Percentiles rank a stretch among this genome's conserved stretches.
phyloP scores from a whole-genome alignment of 2,329 filamentous ascomycete genomes.

The Pseudocercospora pini-densiflorae region DNA sequence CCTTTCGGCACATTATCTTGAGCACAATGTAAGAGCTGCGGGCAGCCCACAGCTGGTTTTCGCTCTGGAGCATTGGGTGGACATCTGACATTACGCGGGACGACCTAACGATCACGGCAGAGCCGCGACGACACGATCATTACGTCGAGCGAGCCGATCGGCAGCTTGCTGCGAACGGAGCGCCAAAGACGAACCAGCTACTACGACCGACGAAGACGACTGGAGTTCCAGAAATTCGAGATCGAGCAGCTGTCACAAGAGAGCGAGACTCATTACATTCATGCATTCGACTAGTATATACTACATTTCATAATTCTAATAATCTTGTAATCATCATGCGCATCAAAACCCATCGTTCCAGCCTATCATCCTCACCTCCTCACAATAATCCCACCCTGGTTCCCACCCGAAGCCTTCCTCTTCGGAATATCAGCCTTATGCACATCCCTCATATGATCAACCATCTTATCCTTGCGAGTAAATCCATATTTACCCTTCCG shows the following conservation, averaged over 20 bases:
- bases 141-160: neutral
- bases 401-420: constrained; percentile 9
- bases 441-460: constrained; percentile 61
- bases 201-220: neutral
- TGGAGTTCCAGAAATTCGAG: neutral
- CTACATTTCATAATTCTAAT: neutral
- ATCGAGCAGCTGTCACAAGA: neutral
- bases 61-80: neutral
- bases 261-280: neutral
- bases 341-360: too few relatives aligned
- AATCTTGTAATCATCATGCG: neutral
- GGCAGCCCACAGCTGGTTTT: neutral
- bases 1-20: neutral
- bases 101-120: neutral
- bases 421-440: constrained; percentile 56
- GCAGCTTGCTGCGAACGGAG: neutral
- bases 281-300: neutral
- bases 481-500: constrained; percentile 56
- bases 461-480: constrained; percentile 60
- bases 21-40: neutral
- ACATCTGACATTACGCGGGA: neutral
- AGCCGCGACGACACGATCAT: constrained; percentile 1
- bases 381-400: neutral
- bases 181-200: neutral
- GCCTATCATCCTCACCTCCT: neutral